Base-by-base conservation (phyloP, 2,329 filamentous ascomycete genomes). In the Colletotrichum tamarilloi region DNA sequence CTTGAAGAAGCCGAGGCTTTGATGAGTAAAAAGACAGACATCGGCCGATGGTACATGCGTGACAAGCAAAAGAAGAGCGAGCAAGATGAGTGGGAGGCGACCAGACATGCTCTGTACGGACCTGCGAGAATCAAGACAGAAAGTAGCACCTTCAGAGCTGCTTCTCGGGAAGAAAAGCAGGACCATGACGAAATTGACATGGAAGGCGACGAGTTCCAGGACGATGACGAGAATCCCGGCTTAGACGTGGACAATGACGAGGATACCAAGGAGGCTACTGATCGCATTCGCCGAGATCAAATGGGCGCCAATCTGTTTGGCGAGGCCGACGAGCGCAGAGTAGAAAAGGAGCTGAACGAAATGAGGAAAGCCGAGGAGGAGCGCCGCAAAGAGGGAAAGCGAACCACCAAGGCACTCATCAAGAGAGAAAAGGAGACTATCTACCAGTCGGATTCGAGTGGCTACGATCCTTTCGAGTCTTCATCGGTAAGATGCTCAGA, bases 361-460 rank as follows among this genome's bases (percentile, higher is more conserved):
- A 84, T 92, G 77, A 85, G 90, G 77, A 90, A 91, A 78, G 92
- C 94, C 76, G 92, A 92, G 76, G 88, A 94, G 71, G 87, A 91
- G 73, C 86, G 91, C 74, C 93, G 92, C 81, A 90, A 91, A 75
- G 88, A 93, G 69, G 93, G 95, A 74, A 97, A 96, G 81, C 87
- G 90, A 58, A 89, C 95, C 5, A 92, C 93, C 72, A 97, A 97
- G 83, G 92, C 93, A 12, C 87, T 98, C 12, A 92, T 93, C 77
- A 96, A 94, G 83, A 90, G 94, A 65, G 97, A 98, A 82, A 93
- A 94, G 81, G 94, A 97, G 77, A 92, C 91, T 76, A 93, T 97
- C 75, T 98, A 98, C 79, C 94, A 94, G 78, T 93, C 91, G 76
- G 94, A 94, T 58, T 81, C 87, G 22, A 87, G 85, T 7, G 83